Percentiles rank a stretch among this genome's conserved stretches.
These are phyloP conservation scores for Penicillium sp. DNA, from an alignment of 2,329 filamentous ascomycete species.

Conservation along the genomic window DNA sequence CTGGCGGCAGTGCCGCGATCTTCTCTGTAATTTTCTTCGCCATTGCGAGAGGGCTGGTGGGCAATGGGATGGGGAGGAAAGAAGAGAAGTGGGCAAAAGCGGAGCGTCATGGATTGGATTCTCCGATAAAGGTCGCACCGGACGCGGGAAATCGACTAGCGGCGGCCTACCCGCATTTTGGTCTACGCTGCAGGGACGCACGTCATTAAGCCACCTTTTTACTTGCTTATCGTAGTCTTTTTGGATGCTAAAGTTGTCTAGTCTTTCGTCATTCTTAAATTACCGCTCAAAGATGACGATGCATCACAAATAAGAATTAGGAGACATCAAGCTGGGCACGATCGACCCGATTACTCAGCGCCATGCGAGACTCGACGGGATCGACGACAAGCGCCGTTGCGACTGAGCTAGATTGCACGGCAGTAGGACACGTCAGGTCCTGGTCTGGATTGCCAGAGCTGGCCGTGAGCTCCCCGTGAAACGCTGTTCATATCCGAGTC, in stretches of 20 bases:
- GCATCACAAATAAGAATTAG: no score
- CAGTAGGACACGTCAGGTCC: no score
- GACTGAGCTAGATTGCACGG: no score
- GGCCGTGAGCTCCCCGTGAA: constrained; percentile 7
- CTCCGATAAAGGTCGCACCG: constrained; percentile 48
- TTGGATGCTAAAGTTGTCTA: no score
- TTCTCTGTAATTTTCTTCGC: constrained; percentile 94
- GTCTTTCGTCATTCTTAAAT: no score
- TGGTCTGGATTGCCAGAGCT: constrained; percentile 10
- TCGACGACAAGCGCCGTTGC: constrained; percentile 1
- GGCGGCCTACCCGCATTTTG: constrained; percentile 13
- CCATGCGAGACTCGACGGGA: constrained; percentile 3
- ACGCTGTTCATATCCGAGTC: constrained; percentile 4
- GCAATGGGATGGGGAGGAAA: constrained; percentile 18
- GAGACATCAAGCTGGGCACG: no score
- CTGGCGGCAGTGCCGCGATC: constrained; percentile 80
- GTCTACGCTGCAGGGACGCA: no score
- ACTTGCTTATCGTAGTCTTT: no score
- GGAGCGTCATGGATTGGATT: constrained; percentile 28
- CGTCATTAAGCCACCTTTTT: no score
- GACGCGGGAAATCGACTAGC: constrained; percentile 21
- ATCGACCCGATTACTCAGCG: constrained; percentile 18
- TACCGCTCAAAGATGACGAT: no score
- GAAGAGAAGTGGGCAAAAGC: constrained; percentile 22
- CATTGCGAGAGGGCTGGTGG: constrained; percentile 48